Evolutionary conservation across 345 rosid genomes (phyloP), one percentile per base, ranked within the genome.

Genomic region (Citropsis articulata): DNA sequence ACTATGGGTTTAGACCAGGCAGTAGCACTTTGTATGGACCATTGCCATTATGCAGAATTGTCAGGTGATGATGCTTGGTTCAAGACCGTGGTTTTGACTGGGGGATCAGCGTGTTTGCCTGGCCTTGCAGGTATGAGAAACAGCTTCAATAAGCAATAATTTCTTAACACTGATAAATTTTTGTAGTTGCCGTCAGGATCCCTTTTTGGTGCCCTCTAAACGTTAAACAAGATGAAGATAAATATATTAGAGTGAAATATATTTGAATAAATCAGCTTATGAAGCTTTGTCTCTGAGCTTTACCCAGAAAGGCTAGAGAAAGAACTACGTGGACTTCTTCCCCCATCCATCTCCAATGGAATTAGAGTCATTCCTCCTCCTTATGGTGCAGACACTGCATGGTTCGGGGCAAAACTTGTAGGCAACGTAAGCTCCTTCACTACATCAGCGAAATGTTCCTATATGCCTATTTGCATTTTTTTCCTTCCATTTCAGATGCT

Each of bases 1-100:
- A 84, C 93, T 18, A 95, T 95, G 99, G 89, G 96, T 77, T 88
- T 95, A 86, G 92, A 88, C 62, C 96, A 95, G 82, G 99, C 96
- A 18, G 90, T 95, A 62, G 87, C 94, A 65, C 98, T 91, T 36
- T 93, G 99, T 85, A 95, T 95, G 91, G 97, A 95, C 73, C 98
- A 95, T 83, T 93, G 98, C 79, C 87, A 90, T 78, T 84, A 84
- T 61, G 92, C 96, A 1, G 93, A 88, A 76, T 85, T 95, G 63
- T 61, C 86, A 67, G 85, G 83, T 53, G 95, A 93, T 48, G 89
- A 87, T 84, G 69, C 89, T 83, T 93, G 99, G 99, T 95, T 87
- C 89, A 95, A 93, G 87, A 93, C 97, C 30, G 88, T 95, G 76
- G 91, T 93, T 79, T 77, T 95, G 82, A 79, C 94, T 1, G 98